These are phyloP conservation scores for Xylaria acuta DNA, from an alignment of 495 filamentous ascomycete species.

Conservation along the genomic window DNA sequence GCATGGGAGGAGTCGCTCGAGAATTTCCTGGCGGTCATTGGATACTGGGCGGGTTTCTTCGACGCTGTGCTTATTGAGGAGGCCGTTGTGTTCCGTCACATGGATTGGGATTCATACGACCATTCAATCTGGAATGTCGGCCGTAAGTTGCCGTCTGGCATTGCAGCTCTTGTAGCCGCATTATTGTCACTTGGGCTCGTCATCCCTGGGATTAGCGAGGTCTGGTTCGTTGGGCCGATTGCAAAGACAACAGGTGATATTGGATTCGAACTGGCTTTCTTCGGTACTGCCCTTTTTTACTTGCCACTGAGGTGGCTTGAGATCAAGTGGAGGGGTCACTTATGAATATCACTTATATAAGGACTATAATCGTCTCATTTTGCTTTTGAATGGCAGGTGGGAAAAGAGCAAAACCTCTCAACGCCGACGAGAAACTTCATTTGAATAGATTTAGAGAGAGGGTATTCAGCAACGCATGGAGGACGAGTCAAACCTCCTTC, in stretches of 20 bases:
- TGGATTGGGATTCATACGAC: constrained; percentile 49
- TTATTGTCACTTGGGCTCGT: constrained; percentile 50
- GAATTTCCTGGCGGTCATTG: constrained; percentile 60
- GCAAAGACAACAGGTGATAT: constrained; percentile 59
- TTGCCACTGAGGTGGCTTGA: constrained; percentile 49
- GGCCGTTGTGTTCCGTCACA: constrained; percentile 51
- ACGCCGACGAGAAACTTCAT: neutral
- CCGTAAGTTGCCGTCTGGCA: constrained; percentile 51
- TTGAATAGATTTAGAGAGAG: neutral
- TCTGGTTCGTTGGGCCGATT: constrained; percentile 60
- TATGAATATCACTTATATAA: neutral
- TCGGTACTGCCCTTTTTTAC: constrained; percentile 54
- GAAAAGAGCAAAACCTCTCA: neutral
- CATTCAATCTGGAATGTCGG: constrained; percentile 55
- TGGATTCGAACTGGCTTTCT: constrained; percentile 60
- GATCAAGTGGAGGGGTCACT: constrained; percentile 36
- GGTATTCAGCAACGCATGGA: neutral
- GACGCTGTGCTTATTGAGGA: constrained; percentile 55
- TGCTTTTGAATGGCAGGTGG: neutral
- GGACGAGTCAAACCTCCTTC: neutral
- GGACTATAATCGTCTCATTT: neutral
- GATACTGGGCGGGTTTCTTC: constrained; percentile 61
- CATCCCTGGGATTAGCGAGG: constrained; percentile 58
- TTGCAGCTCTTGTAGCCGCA: constrained; percentile 49
- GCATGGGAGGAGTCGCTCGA: constrained; percentile 56